phyloP scores from a whole-genome alignment of 2,329 filamentous ascomycete species.

The Diaporthe velutina region DNA sequence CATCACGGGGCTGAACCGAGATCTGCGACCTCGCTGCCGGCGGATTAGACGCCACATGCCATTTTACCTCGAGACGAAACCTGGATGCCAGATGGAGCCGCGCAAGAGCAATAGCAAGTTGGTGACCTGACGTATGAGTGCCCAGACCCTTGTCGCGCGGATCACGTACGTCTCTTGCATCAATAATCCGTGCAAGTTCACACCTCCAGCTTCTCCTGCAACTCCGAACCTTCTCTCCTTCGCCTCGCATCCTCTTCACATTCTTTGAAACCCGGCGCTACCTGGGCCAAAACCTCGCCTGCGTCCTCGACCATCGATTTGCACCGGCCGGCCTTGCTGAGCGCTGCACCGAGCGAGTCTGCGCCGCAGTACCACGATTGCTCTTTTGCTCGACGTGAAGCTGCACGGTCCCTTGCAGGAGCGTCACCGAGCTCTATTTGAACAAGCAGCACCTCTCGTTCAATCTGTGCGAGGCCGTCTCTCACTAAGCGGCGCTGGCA shows the following conservation, averaged over 20 bases:
- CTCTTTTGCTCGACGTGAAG: background rate
- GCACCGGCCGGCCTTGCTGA: conserved; percentile 4
- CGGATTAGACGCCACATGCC: conserved; percentile 30
- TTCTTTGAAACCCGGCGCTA: conserved; percentile 15
- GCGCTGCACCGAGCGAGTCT: conserved; percentile 12
- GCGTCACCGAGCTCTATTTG: background rate
- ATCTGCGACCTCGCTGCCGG: conserved; percentile 8
- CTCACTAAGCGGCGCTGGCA: background rate
- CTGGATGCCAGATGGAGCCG: conserved; percentile 38
- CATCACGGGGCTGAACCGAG: conserved; percentile 19
- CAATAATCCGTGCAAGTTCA: conserved; percentile 35
- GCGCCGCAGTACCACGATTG: background rate
- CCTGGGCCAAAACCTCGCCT: conserved; percentile 19
- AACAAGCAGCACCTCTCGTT: background rate
- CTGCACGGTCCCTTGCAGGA: background rate
- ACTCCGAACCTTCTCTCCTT: conserved; percentile 14
- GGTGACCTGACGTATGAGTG: conserved; percentile 38
- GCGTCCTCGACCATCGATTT: background rate
- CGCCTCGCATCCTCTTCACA: conserved; percentile 1
- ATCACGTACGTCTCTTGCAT: conserved; percentile 37
- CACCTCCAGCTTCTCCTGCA: conserved; percentile 30
- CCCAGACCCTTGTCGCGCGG: conserved; percentile 35
- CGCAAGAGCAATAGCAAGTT: conserved; percentile 36
- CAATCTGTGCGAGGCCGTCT: background rate
- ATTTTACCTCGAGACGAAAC: conserved; percentile 26